Evolutionary conservation across 2,329 filamentous ascomycete species (phyloP).

Genomic region (Diaporthe vexans): DNA sequence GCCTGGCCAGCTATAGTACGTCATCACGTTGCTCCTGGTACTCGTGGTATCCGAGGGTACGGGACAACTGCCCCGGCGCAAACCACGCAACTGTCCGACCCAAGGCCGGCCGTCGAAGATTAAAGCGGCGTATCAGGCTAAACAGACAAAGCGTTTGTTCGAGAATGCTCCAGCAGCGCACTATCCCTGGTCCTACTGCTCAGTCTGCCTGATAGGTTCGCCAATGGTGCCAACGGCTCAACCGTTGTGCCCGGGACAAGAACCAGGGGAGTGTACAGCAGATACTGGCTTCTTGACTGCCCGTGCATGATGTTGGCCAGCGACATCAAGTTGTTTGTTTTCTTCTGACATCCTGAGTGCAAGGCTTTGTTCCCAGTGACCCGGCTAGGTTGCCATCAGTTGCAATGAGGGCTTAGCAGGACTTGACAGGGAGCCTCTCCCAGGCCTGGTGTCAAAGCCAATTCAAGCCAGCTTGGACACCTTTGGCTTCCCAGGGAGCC

Average conservation of each 20-base stretch:
- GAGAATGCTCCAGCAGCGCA: neutral
- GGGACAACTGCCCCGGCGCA: constrained; percentile 3
- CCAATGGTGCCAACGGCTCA: neutral
- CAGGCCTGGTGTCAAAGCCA: neutral
- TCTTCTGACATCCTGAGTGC: no score
- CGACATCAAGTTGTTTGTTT: no score
- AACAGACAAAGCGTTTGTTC: constrained; percentile 30
- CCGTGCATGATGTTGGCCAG: neutral
- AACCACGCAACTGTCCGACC: neutral
- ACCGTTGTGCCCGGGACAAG: neutral
- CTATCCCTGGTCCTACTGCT: neutral
- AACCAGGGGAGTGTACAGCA: neutral
- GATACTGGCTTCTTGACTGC: neutral
- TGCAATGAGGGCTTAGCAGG: no score
- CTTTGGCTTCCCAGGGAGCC: neutral
- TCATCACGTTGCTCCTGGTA: neutral
- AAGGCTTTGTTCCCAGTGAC: neutral
- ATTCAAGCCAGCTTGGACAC: neutral
- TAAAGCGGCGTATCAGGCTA: constrained; percentile 25
- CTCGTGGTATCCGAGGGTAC: constrained; percentile 1
- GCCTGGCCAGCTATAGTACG: neutral
- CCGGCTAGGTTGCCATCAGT: no score
- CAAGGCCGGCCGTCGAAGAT: neutral
- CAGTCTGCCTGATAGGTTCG: neutral
- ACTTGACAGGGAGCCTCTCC: no score